Base-by-base conservation (phyloP, 768 basidiomycete species). In the Calocera viscosa region DNA sequence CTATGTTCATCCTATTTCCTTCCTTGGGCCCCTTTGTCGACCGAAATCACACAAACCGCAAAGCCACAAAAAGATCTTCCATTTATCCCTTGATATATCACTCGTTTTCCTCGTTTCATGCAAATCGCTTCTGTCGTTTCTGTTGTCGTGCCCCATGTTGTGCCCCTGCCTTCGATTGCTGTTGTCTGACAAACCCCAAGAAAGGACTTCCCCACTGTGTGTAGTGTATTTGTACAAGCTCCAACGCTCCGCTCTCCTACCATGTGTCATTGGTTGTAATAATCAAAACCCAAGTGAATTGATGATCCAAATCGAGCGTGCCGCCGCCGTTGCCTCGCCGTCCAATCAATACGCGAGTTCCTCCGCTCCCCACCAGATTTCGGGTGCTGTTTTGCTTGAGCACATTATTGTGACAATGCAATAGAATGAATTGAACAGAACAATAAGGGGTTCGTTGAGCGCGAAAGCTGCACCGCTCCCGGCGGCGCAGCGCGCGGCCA, bases 161-260 rank as follows among this genome's bases (percentile, higher is more conserved):
- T 60, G 11, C 53, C 53, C 26, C 53, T 60, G n/a, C n/a, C n/a
- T n/a, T n/a, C n/a, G n/a, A n/a, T n/a, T n/a, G n/a, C n/a, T n/a
- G 53, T 60, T 60, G 53, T 60, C 43, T 47, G 43, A 60, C 53
- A 60, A 60, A 26, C 53, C 49, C 53, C 24, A 60, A 60, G 53
- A 60, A 60, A 60, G 30, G 53, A 32, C 24, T 32, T 19, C 53
- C 53, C 53, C 53, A 28, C 30, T 60, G 53, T 60, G 30, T 19
- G 53, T 60, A 60, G 53, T 60, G 53, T 60, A 60, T 60, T 60
- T 60, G 53, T 60, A 60, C 24, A 7, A 47, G 43, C 43, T 19
- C 43, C 35, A 38, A 47, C 43, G 43, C 43, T 47, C 43, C 43
- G 43, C 43, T 47, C 43, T 47, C 19, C 3, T 19, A 19, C 16